phyloP scores from a whole-genome alignment of 2,329 filamentous ascomycete species.

The Botryotinia calthae region DNA sequence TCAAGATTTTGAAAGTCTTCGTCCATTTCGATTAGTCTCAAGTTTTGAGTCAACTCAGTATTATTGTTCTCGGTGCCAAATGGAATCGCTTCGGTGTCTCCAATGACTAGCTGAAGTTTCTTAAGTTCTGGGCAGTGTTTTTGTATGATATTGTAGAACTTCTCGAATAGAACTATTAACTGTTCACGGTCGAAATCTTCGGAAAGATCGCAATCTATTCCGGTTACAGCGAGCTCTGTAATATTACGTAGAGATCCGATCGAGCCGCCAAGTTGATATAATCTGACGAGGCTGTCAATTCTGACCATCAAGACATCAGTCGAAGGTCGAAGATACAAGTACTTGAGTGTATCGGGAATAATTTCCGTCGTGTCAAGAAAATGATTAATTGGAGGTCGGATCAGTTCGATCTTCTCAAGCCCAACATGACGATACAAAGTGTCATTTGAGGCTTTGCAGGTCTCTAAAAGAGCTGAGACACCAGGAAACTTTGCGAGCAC shows the following conservation, averaged over 20 bases:
- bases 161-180: neutral
- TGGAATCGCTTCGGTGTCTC: neutral
- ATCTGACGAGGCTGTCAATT: rapidly evolving
- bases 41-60: neutral
- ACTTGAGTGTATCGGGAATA: neutral
- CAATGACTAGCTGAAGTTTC: neutral
- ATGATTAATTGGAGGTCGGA: neutral
- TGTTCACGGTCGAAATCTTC: no score
- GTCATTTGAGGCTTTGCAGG: neutral
- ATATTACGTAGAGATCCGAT: neutral
- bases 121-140: neutral
- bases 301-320: neutral
- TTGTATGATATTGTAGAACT: neutral
- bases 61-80: neutral
- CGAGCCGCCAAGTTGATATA: neutral
- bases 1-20: neutral
- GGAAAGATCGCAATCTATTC: neutral
- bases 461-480: neutral
- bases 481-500: neutral
- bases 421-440: neutral
- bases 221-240: neutral
- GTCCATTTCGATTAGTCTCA: neutral
- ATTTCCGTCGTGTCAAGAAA: neutral
- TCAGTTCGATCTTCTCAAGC: neutral
- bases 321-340: neutral